Percentiles rank a stretch among this genome's conserved stretches.
These are phyloP conservation scores for Calonectria pteridis DNA, from an alignment of 2,329 filamentous ascomycete genomes.

Conservation along the genomic window DNA sequence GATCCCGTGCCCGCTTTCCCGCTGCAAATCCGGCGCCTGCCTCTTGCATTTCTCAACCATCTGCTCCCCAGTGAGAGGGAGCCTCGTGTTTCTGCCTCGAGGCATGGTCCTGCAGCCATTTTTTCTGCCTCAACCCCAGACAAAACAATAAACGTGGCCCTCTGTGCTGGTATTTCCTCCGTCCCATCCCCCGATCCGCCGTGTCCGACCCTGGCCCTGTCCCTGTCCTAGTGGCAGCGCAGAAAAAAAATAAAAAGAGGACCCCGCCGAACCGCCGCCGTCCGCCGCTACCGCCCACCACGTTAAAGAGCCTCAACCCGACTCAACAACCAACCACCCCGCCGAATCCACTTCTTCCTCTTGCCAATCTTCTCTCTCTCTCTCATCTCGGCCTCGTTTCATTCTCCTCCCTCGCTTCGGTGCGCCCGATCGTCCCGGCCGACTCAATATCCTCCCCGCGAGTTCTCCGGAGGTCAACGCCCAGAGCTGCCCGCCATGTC, in stretches of 20 bases:
- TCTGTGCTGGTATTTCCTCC: neutral
- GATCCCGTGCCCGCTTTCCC: conserved; percentile 31
- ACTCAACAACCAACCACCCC: conserved; percentile 27
- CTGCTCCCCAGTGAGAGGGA: neutral
- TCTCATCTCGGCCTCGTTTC: neutral
- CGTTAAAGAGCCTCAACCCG: conserved; percentile 25
- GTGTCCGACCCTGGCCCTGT: neutral
- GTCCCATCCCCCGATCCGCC: neutral
- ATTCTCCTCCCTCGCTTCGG: neutral
- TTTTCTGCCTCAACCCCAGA: neutral
- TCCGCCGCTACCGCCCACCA: conserved; percentile 21
- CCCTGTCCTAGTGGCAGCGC: conserved; percentile 15
- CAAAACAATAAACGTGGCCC: neutral
- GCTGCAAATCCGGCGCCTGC: conserved; percentile 21
- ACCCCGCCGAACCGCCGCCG: conserved; percentile 26
- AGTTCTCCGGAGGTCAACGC: neutral
- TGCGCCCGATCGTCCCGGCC: conserved; percentile 1
- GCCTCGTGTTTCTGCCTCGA: conserved; percentile 1
- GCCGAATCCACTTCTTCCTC: conserved; percentile 17
- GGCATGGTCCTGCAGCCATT: conserved; percentile 22
- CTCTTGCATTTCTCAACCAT: conserved; percentile 20
- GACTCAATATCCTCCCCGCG: neutral
- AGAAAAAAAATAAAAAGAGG: conserved; percentile 9
- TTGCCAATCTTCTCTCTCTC: neutral
- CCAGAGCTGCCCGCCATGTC: conserved; percentile 49